phyloP scores from a whole-genome alignment of 306 rosid genomes.

The Lablab purpureus region DNA sequence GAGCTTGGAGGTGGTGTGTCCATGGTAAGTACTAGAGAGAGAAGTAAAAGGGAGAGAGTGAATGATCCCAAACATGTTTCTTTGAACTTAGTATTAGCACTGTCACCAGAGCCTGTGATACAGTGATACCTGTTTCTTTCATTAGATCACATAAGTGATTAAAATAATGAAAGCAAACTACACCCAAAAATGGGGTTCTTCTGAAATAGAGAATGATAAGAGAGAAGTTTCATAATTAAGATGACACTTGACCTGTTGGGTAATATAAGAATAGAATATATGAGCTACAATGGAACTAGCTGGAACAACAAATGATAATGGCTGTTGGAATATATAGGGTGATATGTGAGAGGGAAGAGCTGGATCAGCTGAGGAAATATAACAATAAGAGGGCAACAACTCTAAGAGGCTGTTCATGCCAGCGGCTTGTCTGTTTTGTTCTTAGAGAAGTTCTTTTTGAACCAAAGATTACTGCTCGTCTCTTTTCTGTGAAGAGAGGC shows the following conservation, averaged over 20 bases:
- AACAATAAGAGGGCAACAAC: conserved; percentile 49
- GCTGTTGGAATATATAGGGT: conserved; percentile 9
- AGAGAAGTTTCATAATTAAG: conserved; percentile 7
- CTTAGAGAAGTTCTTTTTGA: conserved; percentile 68
- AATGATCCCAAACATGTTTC: conserved; percentile 48
- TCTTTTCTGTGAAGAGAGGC: conserved; percentile 4
- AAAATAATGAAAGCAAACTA: conserved; percentile 25
- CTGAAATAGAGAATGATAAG: conserved; percentile 30
- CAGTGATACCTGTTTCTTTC: background rate
- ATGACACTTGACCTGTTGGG: background rate
- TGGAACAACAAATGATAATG: conserved; percentile 30
- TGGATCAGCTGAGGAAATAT: conserved; percentile 48
- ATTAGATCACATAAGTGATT: background rate
- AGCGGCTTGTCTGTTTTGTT: conserved; percentile 58
- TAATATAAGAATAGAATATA: conserved; percentile 24
- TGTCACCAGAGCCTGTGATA: background rate
- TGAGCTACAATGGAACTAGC: conserved; percentile 43
- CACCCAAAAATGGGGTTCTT: background rate
- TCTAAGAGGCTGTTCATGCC: conserved; percentile 56
- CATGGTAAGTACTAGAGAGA: background rate
- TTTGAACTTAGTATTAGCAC: conserved; percentile 4
- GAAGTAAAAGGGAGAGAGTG: conserved; percentile 45
- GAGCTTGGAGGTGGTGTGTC: background rate
- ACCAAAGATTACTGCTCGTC: conserved; percentile 47
- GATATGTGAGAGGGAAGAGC: conserved; percentile 12